Conservation (phyloP, 1,284 basidiomycete species). For the Heterobasidion irregulare region DNA sequence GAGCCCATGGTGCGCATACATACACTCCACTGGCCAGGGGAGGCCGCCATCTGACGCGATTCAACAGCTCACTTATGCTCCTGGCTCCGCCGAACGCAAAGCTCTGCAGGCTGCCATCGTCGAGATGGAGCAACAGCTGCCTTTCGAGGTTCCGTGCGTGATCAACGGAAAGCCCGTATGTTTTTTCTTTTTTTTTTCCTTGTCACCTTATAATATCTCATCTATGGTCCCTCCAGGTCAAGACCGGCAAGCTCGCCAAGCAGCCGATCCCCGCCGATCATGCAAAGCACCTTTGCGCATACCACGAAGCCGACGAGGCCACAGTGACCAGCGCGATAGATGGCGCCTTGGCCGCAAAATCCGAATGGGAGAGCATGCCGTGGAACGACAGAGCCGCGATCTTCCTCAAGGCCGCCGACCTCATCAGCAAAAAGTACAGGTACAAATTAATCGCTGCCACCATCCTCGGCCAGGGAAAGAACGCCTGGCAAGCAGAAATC, state of each 20-base stretch:
- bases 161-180: conserved; percentile 85
- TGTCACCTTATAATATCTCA: background rate
- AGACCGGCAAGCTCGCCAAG: conserved; percentile 73
- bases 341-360: conserved; percentile 82
- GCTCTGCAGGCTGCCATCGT: conserved; percentile 70
- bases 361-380: conserved; percentile 87
- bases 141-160: conserved; percentile 89
- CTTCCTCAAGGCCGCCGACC: conserved; percentile 95
- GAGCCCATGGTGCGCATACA: conserved; percentile 74
- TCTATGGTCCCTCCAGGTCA: conserved; percentile 44
- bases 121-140: conserved; percentile 77
- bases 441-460: conserved; percentile 95
- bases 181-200: conserved; percentile 5
- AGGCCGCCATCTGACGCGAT: background rate
- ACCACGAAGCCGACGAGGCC: conserved; percentile 82
- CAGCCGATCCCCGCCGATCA: conserved; percentile 85
- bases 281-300: conserved; percentile 73
- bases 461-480: conserved; percentile 98
- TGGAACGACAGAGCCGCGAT: conserved; percentile 97
- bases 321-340: conserved; percentile 80
- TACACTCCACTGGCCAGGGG: background rate
- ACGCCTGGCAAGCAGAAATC: conserved; percentile 99
- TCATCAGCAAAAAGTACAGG: conserved; percentile 90
- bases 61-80: conserved; percentile 51
- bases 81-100: conserved; percentile 74